Evolutionary conservation across 1,284 basidiomycete genomes (phyloP), one percentile per base, ranked within the genome.

Genomic region (Sporisorium scitamineum): DNA sequence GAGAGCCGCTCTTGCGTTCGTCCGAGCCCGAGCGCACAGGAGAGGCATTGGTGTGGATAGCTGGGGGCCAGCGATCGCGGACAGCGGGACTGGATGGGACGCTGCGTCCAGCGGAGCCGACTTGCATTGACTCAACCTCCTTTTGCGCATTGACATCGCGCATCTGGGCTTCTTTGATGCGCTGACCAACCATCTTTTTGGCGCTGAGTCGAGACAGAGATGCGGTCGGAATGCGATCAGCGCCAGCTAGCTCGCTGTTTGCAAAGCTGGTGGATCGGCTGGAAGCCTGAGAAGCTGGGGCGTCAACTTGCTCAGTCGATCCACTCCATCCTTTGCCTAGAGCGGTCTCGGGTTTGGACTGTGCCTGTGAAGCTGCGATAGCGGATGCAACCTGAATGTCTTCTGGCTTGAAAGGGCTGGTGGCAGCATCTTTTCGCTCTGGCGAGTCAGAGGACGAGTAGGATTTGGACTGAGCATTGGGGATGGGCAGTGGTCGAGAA

Each of bases 171-270:
- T 82, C 80, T 37, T 73, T 70, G 48, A 82, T 70, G 20, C 80
- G 68, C 65, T 82, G 80, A 0, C 76, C 79, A 27, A 82, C 80
- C 80, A 80, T 78, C 50, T 70, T 72, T 45, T 79, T 68, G 24
- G 76, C 79, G 54, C 76, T 70, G 24, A 82, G 76, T 27, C 80
- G 66, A 18, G 80, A 76, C 27, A 82, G 57, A 18, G 74, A 76
- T 11, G 78, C 74, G 4, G 79, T 81, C 3, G 80, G 80, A 9
- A 65, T 29, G 54, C 70, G 71, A 31, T 80, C 79, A 11, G 62
- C 59, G 13, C 34, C 45, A n/a, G 61, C 39, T 18, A 62, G 39
- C 13, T 65, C 68, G 54, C 47, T 70, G 22, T 50, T 53, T 14
- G 67, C 51, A n/a, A 59, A 47, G 54, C 61, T 62, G 22, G 51